Evolutionary conservation across 805 yeast species (phyloP).

Genomic region (Sugiyamaella marilandica): DNA sequence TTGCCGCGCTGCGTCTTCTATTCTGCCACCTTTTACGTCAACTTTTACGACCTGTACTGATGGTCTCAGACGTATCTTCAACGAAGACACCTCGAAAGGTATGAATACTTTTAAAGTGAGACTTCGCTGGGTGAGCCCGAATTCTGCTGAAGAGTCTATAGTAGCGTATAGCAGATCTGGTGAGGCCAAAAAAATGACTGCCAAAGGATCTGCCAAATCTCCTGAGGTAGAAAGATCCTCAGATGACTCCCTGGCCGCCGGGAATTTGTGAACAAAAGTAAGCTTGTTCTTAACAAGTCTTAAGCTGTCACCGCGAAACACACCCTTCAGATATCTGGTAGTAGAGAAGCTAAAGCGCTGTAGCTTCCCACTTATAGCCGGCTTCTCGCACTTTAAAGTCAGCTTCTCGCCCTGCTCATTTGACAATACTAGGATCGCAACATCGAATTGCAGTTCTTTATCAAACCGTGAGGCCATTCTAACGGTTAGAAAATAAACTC

Average conservation of each 20-base stretch:
- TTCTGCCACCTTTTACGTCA: not conserved
- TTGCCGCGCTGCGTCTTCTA: not conserved
- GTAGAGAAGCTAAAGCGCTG: conserved; percentile 27
- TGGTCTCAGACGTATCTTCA: conserved; percentile 6
- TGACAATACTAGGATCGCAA: not conserved
- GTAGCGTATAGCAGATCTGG: conserved; percentile 23
- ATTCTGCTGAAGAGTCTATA: conserved; percentile 16
- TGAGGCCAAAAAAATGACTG: conserved; percentile 21
- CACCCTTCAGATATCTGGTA: conserved; percentile 34
- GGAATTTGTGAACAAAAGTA: conserved; percentile 24
- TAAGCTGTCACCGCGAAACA: conserved; percentile 31
- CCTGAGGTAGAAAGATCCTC: not conserved
- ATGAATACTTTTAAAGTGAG: conserved; percentile 13
- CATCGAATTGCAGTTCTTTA: conserved; percentile 1
- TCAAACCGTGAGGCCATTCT: not conserved
- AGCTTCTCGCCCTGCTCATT: conserved; percentile 9
- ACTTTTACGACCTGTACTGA: not conserved
- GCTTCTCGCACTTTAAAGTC: conserved; percentile 15
- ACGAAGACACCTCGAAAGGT: not conserved
- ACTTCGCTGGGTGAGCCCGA: conserved; percentile 20
- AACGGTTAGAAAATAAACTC: not conserved
- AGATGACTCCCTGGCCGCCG: not conserved
- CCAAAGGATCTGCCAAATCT: conserved; percentile 5
- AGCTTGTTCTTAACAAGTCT: conserved; percentile 28
- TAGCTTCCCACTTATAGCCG: conserved; percentile 2